phyloP scores from a whole-genome alignment of 768 basidiomycete genomes.

The Coprinopsis cinerea region DNA sequence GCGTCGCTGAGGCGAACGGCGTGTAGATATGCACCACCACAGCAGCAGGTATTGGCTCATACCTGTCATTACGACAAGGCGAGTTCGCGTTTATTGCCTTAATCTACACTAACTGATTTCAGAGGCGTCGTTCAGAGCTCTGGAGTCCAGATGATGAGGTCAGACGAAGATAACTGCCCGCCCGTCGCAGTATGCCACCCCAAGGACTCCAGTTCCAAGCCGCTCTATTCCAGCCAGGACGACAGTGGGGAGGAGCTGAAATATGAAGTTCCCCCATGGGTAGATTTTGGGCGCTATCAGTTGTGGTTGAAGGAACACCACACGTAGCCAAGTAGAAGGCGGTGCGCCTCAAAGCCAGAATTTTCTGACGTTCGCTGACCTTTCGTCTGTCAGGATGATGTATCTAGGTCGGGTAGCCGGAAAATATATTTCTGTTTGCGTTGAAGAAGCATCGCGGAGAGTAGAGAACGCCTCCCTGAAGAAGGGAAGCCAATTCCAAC shows the following conservation, averaged over 20 bases:
- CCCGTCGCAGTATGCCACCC: background rate
- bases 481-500: no score
- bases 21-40: background rate
- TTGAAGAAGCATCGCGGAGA: no score
- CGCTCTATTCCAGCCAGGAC: slow-evolving; percentile 12
- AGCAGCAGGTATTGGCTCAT: slow-evolving; percentile 2
- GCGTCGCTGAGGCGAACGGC: background rate
- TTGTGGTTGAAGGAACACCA: slow-evolving; percentile 15
- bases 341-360: background rate
- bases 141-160: background rate
- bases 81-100: background rate
- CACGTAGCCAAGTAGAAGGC: background rate
- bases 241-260: background rate
- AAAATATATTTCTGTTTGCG: no score
- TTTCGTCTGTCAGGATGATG: no score
- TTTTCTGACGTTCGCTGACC: background rate
- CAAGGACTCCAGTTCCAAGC: background rate
- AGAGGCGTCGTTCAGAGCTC: background rate
- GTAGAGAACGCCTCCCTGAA: no score
- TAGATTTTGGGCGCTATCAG: slow-evolving; percentile 13
- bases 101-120: background rate
- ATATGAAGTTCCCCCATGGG: slow-evolving; percentile 14
- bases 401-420: no score
- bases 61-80: slow-evolving; percentile 17
- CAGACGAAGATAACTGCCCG: background rate